Conservation (phyloP, 75 land plant species). For the Pinus taeda region DNA sequence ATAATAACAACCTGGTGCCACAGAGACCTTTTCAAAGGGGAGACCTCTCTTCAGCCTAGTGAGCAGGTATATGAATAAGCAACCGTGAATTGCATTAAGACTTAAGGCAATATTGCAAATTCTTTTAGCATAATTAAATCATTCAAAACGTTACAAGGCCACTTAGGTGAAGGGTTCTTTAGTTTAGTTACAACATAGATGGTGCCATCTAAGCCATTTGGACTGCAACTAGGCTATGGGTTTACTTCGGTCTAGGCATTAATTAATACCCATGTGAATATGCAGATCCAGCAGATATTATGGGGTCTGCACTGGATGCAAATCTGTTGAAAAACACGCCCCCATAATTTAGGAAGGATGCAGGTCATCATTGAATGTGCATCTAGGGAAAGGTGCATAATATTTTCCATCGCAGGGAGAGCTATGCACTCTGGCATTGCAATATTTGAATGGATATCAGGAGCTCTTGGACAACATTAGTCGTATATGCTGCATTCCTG, state of each 20-base stretch:
- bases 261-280: conserved; percentile 79
- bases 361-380: conserved; percentile 29
- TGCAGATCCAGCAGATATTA: conserved; percentile 8
- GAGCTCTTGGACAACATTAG: conserved; percentile 74
- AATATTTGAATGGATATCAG: conserved; percentile 2
- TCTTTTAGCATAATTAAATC: too few species aligned
- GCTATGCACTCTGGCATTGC: background rate
- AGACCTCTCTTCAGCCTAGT: conserved; percentile 23
- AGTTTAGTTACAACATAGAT: too few species aligned
- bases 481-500: conserved; percentile 77
- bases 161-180: too few species aligned
- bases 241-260: conserved; percentile 15
- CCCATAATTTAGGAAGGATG: conserved; percentile 60
- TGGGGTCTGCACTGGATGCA: conserved; percentile 89
- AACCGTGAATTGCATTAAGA: too few species aligned
- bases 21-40: conserved; percentile 73
- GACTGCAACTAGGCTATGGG: too few species aligned
- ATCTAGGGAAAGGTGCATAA: conserved; percentile 11
- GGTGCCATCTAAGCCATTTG: conserved; percentile 28
- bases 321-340: conserved; percentile 55
- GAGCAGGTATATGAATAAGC: conserved; percentile 84
- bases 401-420: too few species aligned
- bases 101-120: too few species aligned
- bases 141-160: too few species aligned
- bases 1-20: conserved; percentile 98